These are phyloP conservation scores for Phialophora chinensis DNA, from an alignment of 2,329 filamentous ascomycete species.

Conservation along the genomic window DNA sequence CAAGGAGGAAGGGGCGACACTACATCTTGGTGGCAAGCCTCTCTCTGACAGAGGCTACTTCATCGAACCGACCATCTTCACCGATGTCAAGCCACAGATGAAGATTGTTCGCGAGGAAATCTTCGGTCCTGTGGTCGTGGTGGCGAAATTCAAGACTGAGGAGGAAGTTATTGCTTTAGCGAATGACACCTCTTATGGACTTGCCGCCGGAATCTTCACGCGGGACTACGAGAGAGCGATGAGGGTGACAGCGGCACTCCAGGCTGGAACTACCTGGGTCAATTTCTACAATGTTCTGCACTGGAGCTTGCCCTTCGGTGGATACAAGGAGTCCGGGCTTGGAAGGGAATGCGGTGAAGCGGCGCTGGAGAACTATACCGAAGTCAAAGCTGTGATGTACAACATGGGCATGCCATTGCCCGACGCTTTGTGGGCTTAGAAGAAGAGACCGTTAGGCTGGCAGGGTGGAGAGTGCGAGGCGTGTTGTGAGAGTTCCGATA, in stretches of 20 bases:
- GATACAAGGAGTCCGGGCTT: conserved; percentile 38
- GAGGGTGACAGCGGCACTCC: conserved; percentile 48
- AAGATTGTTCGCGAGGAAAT: conserved; percentile 63
- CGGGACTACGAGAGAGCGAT: conserved; percentile 48
- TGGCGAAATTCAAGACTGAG: conserved; percentile 48
- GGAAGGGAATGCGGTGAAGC: conserved; percentile 11
- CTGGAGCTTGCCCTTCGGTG: conserved; percentile 48
- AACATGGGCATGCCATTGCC: conserved; percentile 6
- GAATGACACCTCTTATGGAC: conserved; percentile 46
- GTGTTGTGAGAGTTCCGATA: background rate
- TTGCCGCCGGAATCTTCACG: conserved; percentile 51
- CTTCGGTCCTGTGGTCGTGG: conserved; percentile 51
- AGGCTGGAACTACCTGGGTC: conserved; percentile 52
- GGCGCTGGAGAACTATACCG: conserved; percentile 60
- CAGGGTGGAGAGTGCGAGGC: background rate
- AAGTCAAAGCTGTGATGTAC: conserved; percentile 56
- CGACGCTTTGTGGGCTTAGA: background rate
- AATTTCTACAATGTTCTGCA: conserved; percentile 52
- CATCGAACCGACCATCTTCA: conserved; percentile 66
- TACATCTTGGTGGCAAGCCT: conserved; percentile 63
- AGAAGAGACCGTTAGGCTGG: background rate
- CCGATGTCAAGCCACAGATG: conserved; percentile 62
- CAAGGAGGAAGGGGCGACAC: conserved; percentile 72
- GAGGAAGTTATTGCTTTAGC: conserved; percentile 47
- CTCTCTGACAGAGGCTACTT: conserved; percentile 41